Evolutionary conservation across 108 stramenopile species (phyloP).

Genomic region (Nannochloropsis oceanica): DNA sequence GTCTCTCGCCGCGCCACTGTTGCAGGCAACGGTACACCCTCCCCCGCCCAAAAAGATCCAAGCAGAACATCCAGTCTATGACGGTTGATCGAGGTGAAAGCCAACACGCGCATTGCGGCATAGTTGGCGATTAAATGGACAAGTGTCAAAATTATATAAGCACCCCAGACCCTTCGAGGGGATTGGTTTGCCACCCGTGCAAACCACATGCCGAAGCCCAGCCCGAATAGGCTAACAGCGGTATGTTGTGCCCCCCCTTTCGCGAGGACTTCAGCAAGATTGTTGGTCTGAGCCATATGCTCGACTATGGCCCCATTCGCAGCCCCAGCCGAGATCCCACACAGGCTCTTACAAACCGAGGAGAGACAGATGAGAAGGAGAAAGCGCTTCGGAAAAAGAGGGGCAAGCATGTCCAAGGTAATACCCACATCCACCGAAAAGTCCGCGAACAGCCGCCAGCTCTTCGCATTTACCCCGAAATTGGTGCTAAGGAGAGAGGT

Average conservation of each 20-base stretch:
- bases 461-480: slow-evolving; percentile 36
- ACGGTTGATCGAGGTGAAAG: slow-evolving; percentile 8
- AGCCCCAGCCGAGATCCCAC: slow-evolving; percentile 36
- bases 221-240: slow-evolving; percentile 19
- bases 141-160: slow-evolving; percentile 8
- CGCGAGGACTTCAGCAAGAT: slow-evolving; percentile 30
- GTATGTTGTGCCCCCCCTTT: slow-evolving; percentile 33
- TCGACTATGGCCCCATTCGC: slow-evolving; percentile 28
- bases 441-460: slow-evolving; percentile 40
- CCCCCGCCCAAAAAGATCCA: neutral
- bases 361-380: slow-evolving; percentile 25
- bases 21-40: no score
- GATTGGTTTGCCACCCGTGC: slow-evolving; percentile 5
- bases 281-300: slow-evolving; percentile 33
- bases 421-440: slow-evolving; percentile 30
- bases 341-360: slow-evolving; percentile 34
- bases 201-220: slow-evolving; percentile 23
- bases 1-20: slow-evolving; percentile 4
- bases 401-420: slow-evolving; percentile 37
- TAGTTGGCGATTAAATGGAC: slow-evolving; percentile 35
- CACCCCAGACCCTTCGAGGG: slow-evolving; percentile 21
- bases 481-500: slow-evolving; percentile 28
- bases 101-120: slow-evolving; percentile 19
- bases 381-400: slow-evolving; percentile 12
- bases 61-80: neutral